phyloP scores from a whole-genome alignment of 495 filamentous ascomycete species.

The Endocarpon pusillum region DNA sequence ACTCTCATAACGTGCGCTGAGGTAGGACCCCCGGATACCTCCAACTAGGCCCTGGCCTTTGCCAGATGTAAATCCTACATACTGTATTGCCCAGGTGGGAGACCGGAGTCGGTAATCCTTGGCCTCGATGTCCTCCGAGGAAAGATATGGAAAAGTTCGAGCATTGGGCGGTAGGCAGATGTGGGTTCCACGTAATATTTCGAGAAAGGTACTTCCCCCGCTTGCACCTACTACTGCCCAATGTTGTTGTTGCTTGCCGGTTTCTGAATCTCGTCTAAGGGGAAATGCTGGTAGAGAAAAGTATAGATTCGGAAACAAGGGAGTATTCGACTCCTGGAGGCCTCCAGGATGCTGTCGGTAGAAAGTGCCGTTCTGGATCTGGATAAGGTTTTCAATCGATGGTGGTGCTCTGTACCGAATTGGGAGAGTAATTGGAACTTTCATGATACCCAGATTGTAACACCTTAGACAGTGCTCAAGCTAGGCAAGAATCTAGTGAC shows the following conservation, averaged over 20 bases:
- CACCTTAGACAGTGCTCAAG: too few relatives aligned
- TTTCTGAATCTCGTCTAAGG: background rate
- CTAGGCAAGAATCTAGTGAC: too few relatives aligned
- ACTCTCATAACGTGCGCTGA: constrained; percentile 88
- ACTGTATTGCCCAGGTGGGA: constrained; percentile 50
- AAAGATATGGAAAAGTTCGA: constrained; percentile 59
- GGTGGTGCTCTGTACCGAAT: too few relatives aligned
- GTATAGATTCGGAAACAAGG: constrained; percentile 49
- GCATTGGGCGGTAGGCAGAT: constrained; percentile 55
- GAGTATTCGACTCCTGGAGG: constrained; percentile 24
- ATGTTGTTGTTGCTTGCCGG: constrained; percentile 24
- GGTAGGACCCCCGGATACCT: constrained; percentile 50
- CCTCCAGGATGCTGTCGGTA: constrained; percentile 58
- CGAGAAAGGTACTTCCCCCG: constrained; percentile 59
- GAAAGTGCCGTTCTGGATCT: constrained; percentile 60
- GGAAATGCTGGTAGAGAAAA: constrained; percentile 36
- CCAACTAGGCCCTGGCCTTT: constrained; percentile 39
- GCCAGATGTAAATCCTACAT: constrained; percentile 60
- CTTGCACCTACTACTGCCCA: constrained; percentile 63
- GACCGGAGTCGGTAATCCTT: constrained; percentile 37
- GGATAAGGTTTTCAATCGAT: too few relatives aligned
- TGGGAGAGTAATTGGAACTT: too few relatives aligned
- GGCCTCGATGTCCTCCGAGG: constrained; percentile 37
- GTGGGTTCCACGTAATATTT: constrained; percentile 56
- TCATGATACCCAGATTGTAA: too few relatives aligned